Evolutionary conservation across 441 rosid species (phyloP).

Genomic region (Dalechampia spathulata): DNA sequence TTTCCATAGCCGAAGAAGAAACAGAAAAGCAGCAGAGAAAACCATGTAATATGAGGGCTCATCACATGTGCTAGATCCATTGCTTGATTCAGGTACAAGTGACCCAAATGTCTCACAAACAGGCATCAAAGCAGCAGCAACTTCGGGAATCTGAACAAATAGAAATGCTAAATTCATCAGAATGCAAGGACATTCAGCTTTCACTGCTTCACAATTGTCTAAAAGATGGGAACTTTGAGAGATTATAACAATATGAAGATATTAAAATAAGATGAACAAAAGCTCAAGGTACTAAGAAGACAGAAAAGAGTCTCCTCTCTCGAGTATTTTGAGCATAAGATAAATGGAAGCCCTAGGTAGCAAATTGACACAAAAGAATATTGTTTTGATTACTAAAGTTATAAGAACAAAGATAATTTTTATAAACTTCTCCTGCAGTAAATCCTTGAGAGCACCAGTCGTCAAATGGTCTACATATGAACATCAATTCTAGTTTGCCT

Average conservation of each 20-base stretch:
- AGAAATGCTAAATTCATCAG: constrained; percentile 14
- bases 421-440: not conserved
- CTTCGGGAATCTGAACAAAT: constrained; percentile 53
- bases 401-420: not conserved
- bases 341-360: no score
- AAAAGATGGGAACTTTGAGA: not conserved
- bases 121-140: constrained; percentile 62
- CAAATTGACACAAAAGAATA: not conserved
- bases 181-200: constrained; percentile 12
- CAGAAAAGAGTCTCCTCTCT: no score
- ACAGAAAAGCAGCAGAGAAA: constrained; percentile 57
- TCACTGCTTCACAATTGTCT: constrained; percentile 1
- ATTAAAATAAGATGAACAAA: not conserved
- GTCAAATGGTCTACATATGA: not conserved
- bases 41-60: constrained; percentile 49
- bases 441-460: not conserved
- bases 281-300: not conserved
- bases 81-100: constrained; percentile 34
- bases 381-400: not conserved
- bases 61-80: constrained; percentile 22
- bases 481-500: not conserved
- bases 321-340: no score
- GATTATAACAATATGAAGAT: not conserved
- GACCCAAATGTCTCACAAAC: constrained; percentile 69
- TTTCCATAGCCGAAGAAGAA: constrained; percentile 75